Base-by-base conservation (phyloP, 257 asterid species). In the Penstemon barbatus region DNA sequence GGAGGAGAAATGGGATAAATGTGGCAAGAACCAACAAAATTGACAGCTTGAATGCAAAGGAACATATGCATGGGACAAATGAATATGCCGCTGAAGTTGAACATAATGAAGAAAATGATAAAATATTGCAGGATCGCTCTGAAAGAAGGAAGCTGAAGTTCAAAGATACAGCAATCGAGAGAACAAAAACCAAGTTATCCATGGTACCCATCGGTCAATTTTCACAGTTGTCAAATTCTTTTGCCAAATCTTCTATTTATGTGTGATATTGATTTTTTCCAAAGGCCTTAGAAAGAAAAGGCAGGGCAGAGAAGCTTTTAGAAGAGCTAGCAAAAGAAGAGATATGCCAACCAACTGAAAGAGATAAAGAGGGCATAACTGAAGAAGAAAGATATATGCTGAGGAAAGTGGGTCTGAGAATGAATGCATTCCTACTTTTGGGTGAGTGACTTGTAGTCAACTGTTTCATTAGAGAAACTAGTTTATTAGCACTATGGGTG, bases 341-440 rank as follows among this genome's bases (percentile, higher is more conserved):
- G 82, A 81, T 58, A 61, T 74, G 83, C 49, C 85, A 83, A 75
- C 79, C 75, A 75, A 77, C 83, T 68, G 93, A 82, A 66, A 46
- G 78, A 45, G 98, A 91, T 79, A 94, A 91, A 77, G 98, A 91
- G 83, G 99, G 97, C 67, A 82, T 94, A 62, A 94, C 96, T 65
- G 92, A 91, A 89, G 99, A 94, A 81, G 99, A 94, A 85, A 87
- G 95, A 70, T 83, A 71, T 71, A 89, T 94, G 99, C 92, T 94
- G 74, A 84, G 99, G 80, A 94, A 80, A 84, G 84, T 94, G 73
- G 99, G 96, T 58, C 79, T 94, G 87, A 84, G 85, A 80, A 89
- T 94, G 99, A 79, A 82, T 38, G 78, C 99, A 59, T 94, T 91
- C 77, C 87, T 94, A 66, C 90, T 94, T 61, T 53, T 94, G 76